Evolutionary conservation across 495 filamentous ascomycete genomes (phyloP).

Genomic region (Oidiodendron maius): DNA sequence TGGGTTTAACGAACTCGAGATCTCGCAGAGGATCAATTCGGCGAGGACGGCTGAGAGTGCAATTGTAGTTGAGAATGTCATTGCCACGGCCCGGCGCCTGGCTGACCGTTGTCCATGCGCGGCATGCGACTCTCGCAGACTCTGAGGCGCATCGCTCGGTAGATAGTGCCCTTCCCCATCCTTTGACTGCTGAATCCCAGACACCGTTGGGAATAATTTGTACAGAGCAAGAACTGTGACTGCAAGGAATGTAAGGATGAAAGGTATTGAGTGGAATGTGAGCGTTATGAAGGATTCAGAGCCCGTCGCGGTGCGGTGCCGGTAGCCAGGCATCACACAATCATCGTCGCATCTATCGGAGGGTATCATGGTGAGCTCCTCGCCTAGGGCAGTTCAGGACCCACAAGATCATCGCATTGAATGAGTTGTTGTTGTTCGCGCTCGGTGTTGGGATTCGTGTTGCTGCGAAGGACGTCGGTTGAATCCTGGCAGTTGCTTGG

Average conservation of each 20-base stretch:
- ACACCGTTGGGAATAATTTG: constrained; percentile 59
- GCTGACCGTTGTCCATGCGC: constrained; percentile 37
- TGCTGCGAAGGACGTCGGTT: too few species aligned
- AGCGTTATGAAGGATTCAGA: constrained; percentile 21
- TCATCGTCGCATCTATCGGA: constrained; percentile 20
- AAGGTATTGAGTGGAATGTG: constrained; percentile 45
- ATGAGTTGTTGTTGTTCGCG: too few species aligned
- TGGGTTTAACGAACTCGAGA: constrained; percentile 62
- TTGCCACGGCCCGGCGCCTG: constrained; percentile 48
- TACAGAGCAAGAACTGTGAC: constrained; percentile 50
- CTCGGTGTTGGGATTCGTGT: too few species aligned
- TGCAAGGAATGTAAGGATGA: constrained; percentile 55
- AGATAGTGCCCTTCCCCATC: constrained; percentile 46
- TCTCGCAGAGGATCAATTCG: constrained; percentile 72
- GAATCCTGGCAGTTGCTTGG: too few species aligned
- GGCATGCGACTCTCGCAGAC: constrained; percentile 42
- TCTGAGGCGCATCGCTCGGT: constrained; percentile 42
- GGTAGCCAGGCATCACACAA: constrained; percentile 3
- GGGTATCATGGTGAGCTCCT: constrained; percentile 14
- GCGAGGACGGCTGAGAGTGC: constrained; percentile 67
- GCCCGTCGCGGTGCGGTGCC: constrained; percentile 1
- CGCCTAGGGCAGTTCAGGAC: neutral
- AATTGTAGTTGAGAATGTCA: constrained; percentile 65
- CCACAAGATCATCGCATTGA: neutral
- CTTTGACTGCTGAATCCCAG: constrained; percentile 38